Conservation (phyloP, 257 asterid genomes). For the Jacaranda copaia region DNA sequence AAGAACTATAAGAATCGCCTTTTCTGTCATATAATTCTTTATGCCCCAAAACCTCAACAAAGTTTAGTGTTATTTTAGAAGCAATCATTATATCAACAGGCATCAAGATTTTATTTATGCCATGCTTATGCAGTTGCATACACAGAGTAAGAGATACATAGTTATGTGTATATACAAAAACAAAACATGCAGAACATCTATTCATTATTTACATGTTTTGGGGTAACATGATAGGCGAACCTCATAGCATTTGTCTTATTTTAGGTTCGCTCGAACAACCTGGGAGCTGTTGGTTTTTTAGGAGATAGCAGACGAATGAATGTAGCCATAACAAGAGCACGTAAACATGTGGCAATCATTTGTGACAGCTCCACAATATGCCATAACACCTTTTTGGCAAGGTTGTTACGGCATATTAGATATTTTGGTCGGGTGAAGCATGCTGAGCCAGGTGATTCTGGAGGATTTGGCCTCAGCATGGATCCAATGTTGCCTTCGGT, state of each 20-base stretch:
- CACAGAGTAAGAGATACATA: too few relatives aligned
- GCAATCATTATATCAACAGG: too few relatives aligned
- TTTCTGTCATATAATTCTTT: too few relatives aligned
- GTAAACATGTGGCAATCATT: constrained; percentile 86
- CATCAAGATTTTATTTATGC: too few relatives aligned
- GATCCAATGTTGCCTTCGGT: constrained; percentile 86
- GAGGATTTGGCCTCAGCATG: constrained; percentile 86
- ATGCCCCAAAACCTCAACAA: too few relatives aligned
- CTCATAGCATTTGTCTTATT: constrained; percentile 22
- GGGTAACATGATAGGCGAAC: background rate
- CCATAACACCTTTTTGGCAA: constrained; percentile 90
- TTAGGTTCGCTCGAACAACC: constrained; percentile 95
- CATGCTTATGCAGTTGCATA: too few relatives aligned
- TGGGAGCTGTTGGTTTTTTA: constrained; percentile 97
- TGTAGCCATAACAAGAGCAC: constrained; percentile 94
- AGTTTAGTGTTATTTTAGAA: too few relatives aligned
- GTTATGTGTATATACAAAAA: too few relatives aligned
- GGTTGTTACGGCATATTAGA: constrained; percentile 90
- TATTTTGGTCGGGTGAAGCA: constrained; percentile 88
- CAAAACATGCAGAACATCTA: background rate
- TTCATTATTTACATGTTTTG: background rate
- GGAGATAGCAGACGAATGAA: constrained; percentile 97
- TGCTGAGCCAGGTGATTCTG: constrained; percentile 80
- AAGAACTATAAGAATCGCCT: too few relatives aligned
- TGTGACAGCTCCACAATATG: constrained; percentile 98